A percentile compares a stretch with the other conserved stretches of the same genome.
phyloP scores from a whole-genome alignment of 371 early-diverging fungal species.

The Zychaea mexicana region DNA sequence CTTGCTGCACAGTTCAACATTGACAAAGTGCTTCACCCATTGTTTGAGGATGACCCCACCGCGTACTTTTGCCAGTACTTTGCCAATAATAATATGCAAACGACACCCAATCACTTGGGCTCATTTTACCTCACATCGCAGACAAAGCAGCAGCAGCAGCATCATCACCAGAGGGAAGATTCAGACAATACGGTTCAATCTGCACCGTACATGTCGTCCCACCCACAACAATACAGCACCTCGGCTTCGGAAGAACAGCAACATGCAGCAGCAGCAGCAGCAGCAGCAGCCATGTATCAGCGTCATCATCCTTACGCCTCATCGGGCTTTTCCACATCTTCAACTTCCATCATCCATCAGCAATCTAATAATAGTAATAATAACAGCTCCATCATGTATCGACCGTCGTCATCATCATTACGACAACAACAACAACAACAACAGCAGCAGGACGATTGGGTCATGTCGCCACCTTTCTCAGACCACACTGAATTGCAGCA shows the following conservation, averaged over 20 bases:
- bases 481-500: slow-evolving; percentile 10
- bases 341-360: background rate
- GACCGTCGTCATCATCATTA: background rate
- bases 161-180: slow-evolving; percentile 4
- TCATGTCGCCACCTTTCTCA: slow-evolving; percentile 6
- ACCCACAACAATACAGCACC: slow-evolving; percentile 7
- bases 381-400: background rate
- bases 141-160: no score
- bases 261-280: slow-evolving; percentile 1
- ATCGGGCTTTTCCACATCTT: background rate
- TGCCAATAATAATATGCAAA: slow-evolving; percentile 1
- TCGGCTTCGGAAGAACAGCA: slow-evolving; percentile 5
- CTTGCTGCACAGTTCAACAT: slow-evolving; percentile 68
- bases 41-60: slow-evolving; percentile 71
- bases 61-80: slow-evolving; percentile 18
- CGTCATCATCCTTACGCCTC: slow-evolving; percentile 2
- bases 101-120: background rate
- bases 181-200: background rate
- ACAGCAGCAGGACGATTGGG: slow-evolving; percentile 9
- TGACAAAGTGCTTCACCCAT: slow-evolving; percentile 63
- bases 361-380: background rate
- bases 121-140: slow-evolving; percentile 14
- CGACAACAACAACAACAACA: background rate
- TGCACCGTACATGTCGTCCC: slow-evolving; percentile 4
- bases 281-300: background rate